A percentile compares a stretch with the other conserved stretches of the same genome.
These are phyloP conservation scores for Aureobasidium namibiae DNA, from an alignment of 2,329 filamentous ascomycete species.

Conservation along the genomic window DNA sequence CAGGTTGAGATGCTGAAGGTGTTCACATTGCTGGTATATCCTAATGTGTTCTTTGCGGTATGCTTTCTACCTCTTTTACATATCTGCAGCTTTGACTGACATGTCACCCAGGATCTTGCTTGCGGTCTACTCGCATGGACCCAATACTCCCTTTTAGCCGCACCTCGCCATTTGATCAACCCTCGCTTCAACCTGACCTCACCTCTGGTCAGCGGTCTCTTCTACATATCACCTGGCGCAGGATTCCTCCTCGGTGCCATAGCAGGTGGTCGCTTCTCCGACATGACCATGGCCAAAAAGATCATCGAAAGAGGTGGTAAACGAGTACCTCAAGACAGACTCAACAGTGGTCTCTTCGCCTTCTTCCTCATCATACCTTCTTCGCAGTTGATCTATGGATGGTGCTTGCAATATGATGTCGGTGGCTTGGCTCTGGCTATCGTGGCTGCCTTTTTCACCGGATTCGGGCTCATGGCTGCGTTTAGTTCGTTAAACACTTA, in stretches of 20 bases:
- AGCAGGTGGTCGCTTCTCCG: slow-evolving; percentile 59
- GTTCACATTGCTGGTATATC: slow-evolving; percentile 53
- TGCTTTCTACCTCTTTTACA: not conserved
- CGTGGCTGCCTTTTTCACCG: slow-evolving; percentile 61
- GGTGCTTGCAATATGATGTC: slow-evolving; percentile 44
- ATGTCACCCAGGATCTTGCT: slow-evolving; percentile 25
- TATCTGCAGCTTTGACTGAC: not conserved
- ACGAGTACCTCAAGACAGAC: slow-evolving; percentile 58
- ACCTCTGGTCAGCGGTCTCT: slow-evolving; percentile 57
- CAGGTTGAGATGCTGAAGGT: slow-evolving; percentile 59
- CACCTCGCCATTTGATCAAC: slow-evolving; percentile 61
- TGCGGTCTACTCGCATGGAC: slow-evolving; percentile 61
- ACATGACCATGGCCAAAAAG: slow-evolving; percentile 56
- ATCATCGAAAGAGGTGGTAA: slow-evolving; percentile 47
- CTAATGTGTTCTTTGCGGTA: slow-evolving; percentile 56
- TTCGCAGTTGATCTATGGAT: slow-evolving; percentile 59
- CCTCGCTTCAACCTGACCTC: slow-evolving; percentile 58
- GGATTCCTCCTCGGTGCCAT: slow-evolving; percentile 61
- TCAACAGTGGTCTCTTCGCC: slow-evolving; percentile 49
- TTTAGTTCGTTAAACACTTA: slow-evolving; percentile 69
- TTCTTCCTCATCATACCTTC: slow-evolving; percentile 46
- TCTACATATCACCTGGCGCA: slow-evolving; percentile 61
- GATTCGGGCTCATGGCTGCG: slow-evolving; percentile 61
- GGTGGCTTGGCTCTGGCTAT: slow-evolving; percentile 53
- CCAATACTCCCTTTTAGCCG: slow-evolving; percentile 58